phyloP scores from a whole-genome alignment of 1,284 basidiomycete genomes.

The Irpex sp. region DNA sequence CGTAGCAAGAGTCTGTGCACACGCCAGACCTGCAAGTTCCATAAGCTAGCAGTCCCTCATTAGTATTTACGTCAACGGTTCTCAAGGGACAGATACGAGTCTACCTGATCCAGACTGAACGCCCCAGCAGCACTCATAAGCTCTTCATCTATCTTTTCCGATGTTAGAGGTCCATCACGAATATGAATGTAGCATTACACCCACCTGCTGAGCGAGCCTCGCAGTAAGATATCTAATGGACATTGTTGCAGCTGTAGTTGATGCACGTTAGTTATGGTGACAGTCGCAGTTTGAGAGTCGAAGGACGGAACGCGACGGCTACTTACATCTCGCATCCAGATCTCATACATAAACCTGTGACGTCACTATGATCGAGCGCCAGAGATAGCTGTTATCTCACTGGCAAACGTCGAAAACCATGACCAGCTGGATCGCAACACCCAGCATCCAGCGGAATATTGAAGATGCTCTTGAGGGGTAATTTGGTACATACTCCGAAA shows the following conservation, averaged over 20 bases:
- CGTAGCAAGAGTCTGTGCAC: constrained; percentile 84
- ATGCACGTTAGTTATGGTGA: not conserved
- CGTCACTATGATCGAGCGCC: not conserved
- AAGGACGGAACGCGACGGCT: too few species aligned
- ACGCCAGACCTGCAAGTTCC: constrained; percentile 97
- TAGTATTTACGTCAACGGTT: not conserved
- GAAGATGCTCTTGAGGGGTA: constrained; percentile 38
- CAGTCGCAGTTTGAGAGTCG: not conserved
- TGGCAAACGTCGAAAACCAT: too few species aligned
- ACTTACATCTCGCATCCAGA: not conserved
- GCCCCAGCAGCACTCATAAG: constrained; percentile 83
- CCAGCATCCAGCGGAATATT: not conserved
- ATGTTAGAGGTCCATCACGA: constrained; percentile 3
- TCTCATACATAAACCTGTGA: too few species aligned
- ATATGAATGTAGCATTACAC: not conserved
- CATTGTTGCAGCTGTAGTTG: constrained; percentile 37
- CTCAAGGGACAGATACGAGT: constrained; percentile 6
- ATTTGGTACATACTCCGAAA: constrained; percentile 53
- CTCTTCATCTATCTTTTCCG: constrained; percentile 81
- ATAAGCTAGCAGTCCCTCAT: constrained; percentile 66
- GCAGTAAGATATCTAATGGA: constrained; percentile 74
- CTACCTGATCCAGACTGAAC: constrained; percentile 88
- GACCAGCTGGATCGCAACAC: too few species aligned
- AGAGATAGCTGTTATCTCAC: not conserved
- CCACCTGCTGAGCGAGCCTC: constrained; percentile 77